Evolutionary conservation across 2,329 filamentous ascomycete genomes (phyloP).

Genomic region (Cladosporium velox): DNA sequence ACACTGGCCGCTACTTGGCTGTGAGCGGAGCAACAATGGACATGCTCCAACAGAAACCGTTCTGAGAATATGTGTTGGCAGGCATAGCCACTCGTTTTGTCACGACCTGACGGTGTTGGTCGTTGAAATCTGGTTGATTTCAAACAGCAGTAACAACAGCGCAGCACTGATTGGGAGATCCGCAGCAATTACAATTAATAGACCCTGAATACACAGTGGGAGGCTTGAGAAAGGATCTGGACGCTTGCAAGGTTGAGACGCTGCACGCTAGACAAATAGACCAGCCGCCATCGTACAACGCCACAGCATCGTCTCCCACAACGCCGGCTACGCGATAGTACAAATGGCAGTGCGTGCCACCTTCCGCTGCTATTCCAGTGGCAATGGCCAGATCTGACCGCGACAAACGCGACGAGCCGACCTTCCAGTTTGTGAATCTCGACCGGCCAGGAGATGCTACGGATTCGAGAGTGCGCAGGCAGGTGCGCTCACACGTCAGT

Average conservation of each 20-base stretch:
- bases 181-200: not conserved
- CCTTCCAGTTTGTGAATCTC: not conserved
- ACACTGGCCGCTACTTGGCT: not conserved
- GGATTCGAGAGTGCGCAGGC: not conserved
- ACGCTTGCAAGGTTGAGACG: not conserved
- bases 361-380: not conserved
- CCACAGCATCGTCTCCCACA: not conserved
- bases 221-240: not conserved
- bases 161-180: not conserved
- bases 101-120: not conserved
- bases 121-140: too few species aligned
- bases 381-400: not conserved
- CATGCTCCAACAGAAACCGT: too few species aligned
- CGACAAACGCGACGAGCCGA: not conserved
- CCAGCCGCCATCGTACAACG: not conserved
- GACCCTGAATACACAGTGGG: not conserved
- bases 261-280: not conserved
- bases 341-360: not conserved
- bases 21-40: not conserved
- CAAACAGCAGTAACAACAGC: not conserved
- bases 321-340: not conserved
- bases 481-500: slow-evolving; percentile 12
- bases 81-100: not conserved
- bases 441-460: too few species aligned
- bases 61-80: not conserved